A percentile compares a stretch with the other conserved stretches of the same genome.
Evolutionary conservation across 148 eudicot genomes (phyloP).

Genomic region (Chenopodium quinoa): DNA sequence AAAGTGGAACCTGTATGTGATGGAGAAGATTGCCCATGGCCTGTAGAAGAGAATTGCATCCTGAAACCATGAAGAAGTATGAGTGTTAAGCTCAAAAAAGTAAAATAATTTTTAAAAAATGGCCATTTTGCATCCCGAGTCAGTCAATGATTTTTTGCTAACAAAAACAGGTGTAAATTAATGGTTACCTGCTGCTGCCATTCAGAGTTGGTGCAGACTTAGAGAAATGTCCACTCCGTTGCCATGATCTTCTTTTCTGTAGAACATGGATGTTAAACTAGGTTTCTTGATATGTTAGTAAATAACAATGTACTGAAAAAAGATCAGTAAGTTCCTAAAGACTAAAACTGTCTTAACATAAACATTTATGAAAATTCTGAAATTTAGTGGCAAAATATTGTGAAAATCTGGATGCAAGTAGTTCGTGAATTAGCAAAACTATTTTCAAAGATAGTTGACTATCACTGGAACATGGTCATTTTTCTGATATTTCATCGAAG

Average conservation of each 20-base stretch:
- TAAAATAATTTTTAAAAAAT: not conserved
- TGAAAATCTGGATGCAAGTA: not conserved
- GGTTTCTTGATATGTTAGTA: not conserved
- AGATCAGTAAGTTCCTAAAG: not conserved
- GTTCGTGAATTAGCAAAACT: not conserved
- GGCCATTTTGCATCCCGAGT: not conserved
- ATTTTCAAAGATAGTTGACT: not conserved
- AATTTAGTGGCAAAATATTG: not conserved
- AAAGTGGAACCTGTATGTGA: slow-evolving; percentile 49
- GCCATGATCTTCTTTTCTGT: slow-evolving; percentile 67
- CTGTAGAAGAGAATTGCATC: slow-evolving; percentile 45
- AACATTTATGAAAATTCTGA: not conserved
- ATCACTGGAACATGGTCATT: not conserved
- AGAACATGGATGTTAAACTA: slow-evolving; percentile 15
- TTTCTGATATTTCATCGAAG: not conserved
- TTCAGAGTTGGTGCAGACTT: slow-evolving; percentile 38
- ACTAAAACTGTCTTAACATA: not conserved
- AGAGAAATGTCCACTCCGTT: slow-evolving; percentile 40
- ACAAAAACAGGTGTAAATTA: not conserved
- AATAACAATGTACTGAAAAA: not conserved
- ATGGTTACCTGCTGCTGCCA: slow-evolving; percentile 60
- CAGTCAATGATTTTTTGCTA: not conserved
- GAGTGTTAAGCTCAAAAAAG: slow-evolving; percentile 9
- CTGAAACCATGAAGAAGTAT: slow-evolving; percentile 41
- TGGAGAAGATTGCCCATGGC: slow-evolving; percentile 45